Percentiles rank a stretch among this genome's conserved stretches.
These are phyloP conservation scores for Hygrophila difformis DNA, from an alignment of 257 asterid species.

Conservation along the genomic window DNA sequence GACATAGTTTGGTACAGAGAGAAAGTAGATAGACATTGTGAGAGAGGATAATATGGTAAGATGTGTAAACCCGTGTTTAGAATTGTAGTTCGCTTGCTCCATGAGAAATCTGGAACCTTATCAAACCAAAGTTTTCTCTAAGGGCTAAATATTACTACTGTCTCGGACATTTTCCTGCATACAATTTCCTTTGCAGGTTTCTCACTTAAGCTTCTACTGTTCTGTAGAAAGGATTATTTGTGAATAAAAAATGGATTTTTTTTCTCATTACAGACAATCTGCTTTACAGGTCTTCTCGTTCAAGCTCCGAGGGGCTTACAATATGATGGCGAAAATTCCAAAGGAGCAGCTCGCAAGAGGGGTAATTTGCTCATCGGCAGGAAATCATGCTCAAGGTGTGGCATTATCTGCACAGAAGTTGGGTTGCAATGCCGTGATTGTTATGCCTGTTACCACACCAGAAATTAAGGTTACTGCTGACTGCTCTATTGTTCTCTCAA, in stretches of 20 bases:
- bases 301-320: conserved; percentile 90
- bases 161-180: no score
- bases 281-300: conserved; percentile 44
- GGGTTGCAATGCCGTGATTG: conserved; percentile 47
- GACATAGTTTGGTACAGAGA: no score
- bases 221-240: no score
- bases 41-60: no score
- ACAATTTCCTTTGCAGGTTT: no score
- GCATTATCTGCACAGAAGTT: conserved; percentile 49
- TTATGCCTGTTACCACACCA: conserved; percentile 91
- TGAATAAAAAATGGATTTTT: neutral
- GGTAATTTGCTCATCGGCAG: conserved; percentile 96
- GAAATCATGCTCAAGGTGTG: conserved; percentile 98
- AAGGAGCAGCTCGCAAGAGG: conserved; percentile 65
- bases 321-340: conserved; percentile 93
- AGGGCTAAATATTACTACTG: no score
- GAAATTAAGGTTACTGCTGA: conserved; percentile 62
- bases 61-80: no score
- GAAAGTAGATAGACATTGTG: no score
- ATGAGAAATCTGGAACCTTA: no score
- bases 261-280: neutral
- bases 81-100: no score
- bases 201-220: no score
- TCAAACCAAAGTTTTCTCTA: no score
- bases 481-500: neutral